A percentile compares a stretch with the other conserved stretches of the same genome.
phyloP scores from a whole-genome alignment of 805 yeast species.

The Suhomyces sp. region DNA sequence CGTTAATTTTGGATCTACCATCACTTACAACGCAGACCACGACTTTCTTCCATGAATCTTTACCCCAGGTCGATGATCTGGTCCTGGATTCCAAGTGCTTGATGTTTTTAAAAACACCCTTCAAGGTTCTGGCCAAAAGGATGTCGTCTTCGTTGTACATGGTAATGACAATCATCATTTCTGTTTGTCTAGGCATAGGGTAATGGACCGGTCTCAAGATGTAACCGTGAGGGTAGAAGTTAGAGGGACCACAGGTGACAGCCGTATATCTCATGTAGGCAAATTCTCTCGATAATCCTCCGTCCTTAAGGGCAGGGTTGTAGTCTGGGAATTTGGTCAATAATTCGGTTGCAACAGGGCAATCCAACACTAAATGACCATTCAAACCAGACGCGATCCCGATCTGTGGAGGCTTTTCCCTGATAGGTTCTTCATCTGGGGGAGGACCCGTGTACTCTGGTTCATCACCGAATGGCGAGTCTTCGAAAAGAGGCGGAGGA shows the following conservation, averaged over 20 bases:
- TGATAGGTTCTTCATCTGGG: conserved; percentile 33
- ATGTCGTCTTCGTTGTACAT: conserved; percentile 69
- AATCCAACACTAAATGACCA: conserved; percentile 84
- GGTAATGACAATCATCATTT: conserved; percentile 59
- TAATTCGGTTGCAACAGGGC: conserved; percentile 78
- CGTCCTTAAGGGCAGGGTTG: conserved; percentile 30
- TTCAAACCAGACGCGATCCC: conserved; percentile 38
- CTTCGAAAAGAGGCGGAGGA: conserved; percentile 13
- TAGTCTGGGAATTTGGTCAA: conserved; percentile 46
- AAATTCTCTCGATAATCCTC: conserved; percentile 52
- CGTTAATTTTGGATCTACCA: conserved; percentile 65
- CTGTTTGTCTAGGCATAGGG: conserved; percentile 54
- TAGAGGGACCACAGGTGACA: conserved; percentile 69
- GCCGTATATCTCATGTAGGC: conserved; percentile 62
- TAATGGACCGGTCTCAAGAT: conserved; percentile 56
- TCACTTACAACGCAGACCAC: conserved; percentile 65
- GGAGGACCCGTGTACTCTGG: conserved; percentile 26
- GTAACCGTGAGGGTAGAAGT: conserved; percentile 56
- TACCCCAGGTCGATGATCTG: conserved; percentile 50
- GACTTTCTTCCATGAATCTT: conserved; percentile 56
- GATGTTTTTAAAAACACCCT: conserved; percentile 64
- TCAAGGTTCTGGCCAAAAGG: conserved; percentile 58
- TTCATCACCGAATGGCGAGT: conserved; percentile 30
- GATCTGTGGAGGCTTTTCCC: conserved; percentile 35
- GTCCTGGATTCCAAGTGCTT: conserved; percentile 52